phyloP scores from a whole-genome alignment of 179 eudicot genomes.

The Spergularia azorica region DNA sequence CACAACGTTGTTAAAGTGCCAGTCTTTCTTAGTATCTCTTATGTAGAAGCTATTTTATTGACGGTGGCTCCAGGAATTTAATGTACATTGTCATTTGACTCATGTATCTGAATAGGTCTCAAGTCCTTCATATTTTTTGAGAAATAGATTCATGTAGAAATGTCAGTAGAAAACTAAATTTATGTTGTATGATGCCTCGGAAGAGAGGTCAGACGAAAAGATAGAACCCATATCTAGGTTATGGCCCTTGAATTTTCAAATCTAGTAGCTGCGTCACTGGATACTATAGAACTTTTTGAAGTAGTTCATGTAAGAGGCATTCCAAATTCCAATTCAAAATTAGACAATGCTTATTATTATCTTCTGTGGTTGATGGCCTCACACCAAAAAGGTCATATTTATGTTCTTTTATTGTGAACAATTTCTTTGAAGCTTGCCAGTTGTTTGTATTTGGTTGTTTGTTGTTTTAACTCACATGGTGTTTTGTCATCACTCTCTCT shows the following conservation, averaged over 20 bases:
- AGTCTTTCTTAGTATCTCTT: no score
- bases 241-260: background rate
- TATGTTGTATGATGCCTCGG: no score
- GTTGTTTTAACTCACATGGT: background rate
- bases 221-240: background rate
- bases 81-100: no score
- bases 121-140: no score
- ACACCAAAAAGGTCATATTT: background rate
- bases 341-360: background rate
- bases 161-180: no score
- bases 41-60: no score
- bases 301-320: background rate
- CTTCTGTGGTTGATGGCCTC: background rate
- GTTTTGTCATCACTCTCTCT: constrained; percentile 15
- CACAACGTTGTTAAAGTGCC: no score
- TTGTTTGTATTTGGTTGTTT: background rate
- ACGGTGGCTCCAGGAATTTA: no score
- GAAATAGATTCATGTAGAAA: no score
- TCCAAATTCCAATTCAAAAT: background rate
- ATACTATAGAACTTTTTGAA: background rate
- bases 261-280: background rate
- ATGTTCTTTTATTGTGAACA: background rate
- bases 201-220: background rate
- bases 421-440: background rate
- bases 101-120: no score